A percentile compares a stretch with the other conserved stretches of the same genome.
phyloP scores from a whole-genome alignment of 2,329 filamentous ascomycete species.

The Fusarium domesticum region DNA sequence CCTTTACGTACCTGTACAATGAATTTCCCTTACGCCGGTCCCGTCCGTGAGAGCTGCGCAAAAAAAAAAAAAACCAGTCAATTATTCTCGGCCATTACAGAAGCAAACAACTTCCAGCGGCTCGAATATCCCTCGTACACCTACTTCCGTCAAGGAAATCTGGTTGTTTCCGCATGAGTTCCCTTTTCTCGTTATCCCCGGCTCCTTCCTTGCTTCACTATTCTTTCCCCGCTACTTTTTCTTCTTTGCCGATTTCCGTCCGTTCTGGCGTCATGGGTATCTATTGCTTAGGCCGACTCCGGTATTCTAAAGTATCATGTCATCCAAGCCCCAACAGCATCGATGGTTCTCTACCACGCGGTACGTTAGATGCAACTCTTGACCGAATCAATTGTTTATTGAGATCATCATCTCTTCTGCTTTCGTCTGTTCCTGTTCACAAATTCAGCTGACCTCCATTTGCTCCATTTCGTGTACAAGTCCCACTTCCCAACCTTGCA shows the following conservation, averaged over 20 bases:
- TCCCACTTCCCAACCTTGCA: background rate
- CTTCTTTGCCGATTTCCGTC: no score
- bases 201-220: background rate
- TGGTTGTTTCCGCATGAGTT: background rate
- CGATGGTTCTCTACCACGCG: no score
- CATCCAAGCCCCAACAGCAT: no score
- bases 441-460: background rate
- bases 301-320: background rate
- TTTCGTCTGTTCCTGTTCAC: background rate
- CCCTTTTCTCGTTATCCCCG: background rate
- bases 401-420: background rate
- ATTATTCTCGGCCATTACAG: constrained; percentile 1
- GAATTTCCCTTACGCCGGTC: background rate
- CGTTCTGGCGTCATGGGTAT: no score
- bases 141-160: background rate
- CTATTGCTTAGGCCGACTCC: no score
- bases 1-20: background rate
- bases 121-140: constrained; percentile 17
- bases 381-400: background rate
- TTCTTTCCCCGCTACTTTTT: background rate
- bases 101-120: background rate
- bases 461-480: no score
- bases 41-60: background rate
- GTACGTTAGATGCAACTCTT: background rate
- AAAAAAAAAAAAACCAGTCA: background rate